Conservation (phyloP, 768 basidiomycete genomes). For the Suillus lakei region DNA sequence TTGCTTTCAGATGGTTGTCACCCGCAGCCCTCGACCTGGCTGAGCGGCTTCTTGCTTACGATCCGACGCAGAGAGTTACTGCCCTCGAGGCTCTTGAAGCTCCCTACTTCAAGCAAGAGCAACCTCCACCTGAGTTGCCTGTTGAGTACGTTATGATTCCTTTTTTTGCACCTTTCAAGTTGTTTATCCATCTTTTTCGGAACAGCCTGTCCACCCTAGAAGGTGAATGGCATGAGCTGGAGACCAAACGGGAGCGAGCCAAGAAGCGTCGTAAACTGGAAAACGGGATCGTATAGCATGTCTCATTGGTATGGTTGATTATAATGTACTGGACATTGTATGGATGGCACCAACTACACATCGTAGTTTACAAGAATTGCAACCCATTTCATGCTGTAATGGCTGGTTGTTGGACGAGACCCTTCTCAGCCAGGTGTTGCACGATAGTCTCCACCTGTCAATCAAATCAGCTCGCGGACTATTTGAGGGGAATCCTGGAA, state of each 20-base stretch:
- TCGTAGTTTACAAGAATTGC: conserved; percentile 16
- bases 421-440: conserved; percentile 77
- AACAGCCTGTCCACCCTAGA: conserved; percentile 75
- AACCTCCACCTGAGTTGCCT: conserved; percentile 75
- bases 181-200: conserved; percentile 10
- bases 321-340: conserved; percentile 33
- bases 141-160: conserved; percentile 61
- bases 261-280: conserved; percentile 77
- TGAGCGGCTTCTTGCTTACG: conserved; percentile 77
- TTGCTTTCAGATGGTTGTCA: conserved; percentile 72
- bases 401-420: conserved; percentile 52
- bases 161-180: neutral
- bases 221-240: conserved; percentile 98
- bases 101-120: conserved; percentile 84
- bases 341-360: conserved; percentile 17
- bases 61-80: conserved; percentile 77
- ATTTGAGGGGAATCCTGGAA: conserved; percentile 3
- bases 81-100: conserved; percentile 82
- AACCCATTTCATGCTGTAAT: conserved; percentile 21
- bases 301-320: conserved; percentile 18
- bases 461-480: conserved; percentile 9
- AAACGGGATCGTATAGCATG: conserved; percentile 32
- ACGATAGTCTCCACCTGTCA: conserved; percentile 83
- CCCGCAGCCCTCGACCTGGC: conserved; percentile 88
- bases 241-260: conserved; percentile 90